phyloP scores from a whole-genome alignment of 2,329 filamentous ascomycete genomes.

The Alternaria angustiovoidea region DNA sequence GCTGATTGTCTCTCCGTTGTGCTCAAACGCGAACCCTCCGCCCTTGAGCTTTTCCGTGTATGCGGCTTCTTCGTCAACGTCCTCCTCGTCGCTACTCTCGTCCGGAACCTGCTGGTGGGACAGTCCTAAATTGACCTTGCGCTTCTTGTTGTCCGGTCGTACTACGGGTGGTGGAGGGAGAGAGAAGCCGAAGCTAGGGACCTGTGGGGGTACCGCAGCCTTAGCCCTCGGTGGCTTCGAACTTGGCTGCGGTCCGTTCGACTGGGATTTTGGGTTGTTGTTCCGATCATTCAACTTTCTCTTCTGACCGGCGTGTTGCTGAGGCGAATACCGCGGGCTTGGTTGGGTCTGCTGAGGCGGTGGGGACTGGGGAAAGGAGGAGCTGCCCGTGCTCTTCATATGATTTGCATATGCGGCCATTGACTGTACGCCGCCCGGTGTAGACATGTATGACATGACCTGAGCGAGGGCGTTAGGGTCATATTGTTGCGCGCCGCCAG shows the following conservation, averaged over 20 bases:
- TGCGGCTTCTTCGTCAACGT: constrained; percentile 73
- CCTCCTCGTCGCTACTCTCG: constrained; percentile 66
- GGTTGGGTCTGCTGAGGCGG: constrained; percentile 16
- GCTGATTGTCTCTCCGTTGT: constrained; percentile 63
- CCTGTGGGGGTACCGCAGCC: constrained; percentile 42
- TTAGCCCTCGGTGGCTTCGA: constrained; percentile 45
- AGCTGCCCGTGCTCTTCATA: constrained; percentile 19
- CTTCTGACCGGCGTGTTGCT: constrained; percentile 39
- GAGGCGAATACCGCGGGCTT: constrained; percentile 21
- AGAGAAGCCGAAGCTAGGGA: constrained; percentile 49
- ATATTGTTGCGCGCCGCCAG: constrained; percentile 21
- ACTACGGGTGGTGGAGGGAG: constrained; percentile 29
- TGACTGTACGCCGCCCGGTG: constrained; percentile 39
- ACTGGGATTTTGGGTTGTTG: constrained; percentile 17
- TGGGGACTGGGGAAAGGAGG: constrained; percentile 7
- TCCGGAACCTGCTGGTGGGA: constrained; percentile 66
- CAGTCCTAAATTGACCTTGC: constrained; percentile 74
- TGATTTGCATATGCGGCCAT: constrained; percentile 39
- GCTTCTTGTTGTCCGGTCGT: constrained; percentile 67
- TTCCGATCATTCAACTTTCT: constrained; percentile 36
- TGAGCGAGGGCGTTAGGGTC: constrained; percentile 38
- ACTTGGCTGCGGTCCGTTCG: constrained; percentile 22
- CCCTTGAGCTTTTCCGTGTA: constrained; percentile 52
- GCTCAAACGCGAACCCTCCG: constrained; percentile 66
- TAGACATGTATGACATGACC: constrained; percentile 42